phyloP scores from a whole-genome alignment of 768 basidiomycete species.

The Boletus tylopilopsis region DNA sequence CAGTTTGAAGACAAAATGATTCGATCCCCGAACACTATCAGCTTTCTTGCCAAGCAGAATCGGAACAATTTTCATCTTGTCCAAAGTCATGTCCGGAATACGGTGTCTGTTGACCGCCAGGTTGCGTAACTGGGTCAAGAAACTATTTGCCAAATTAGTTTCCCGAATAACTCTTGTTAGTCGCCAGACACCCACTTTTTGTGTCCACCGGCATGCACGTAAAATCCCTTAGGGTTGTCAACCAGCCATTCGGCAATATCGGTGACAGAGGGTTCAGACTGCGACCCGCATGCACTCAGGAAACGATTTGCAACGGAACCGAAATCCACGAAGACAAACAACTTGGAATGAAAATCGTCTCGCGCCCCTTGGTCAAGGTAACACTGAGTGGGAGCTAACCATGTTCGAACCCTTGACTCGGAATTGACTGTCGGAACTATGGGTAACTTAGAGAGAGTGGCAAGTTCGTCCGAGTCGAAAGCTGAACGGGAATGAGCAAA shows the following conservation, averaged over 20 bases:
- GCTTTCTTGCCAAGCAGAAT: slow-evolving; percentile 61
- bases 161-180: neutral
- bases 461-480: slow-evolving; percentile 50
- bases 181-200: slow-evolving; percentile 48
- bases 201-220: slow-evolving; percentile 58
- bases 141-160: slow-evolving; percentile 58
- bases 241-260: slow-evolving; percentile 69
- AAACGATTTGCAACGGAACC: slow-evolving; percentile 76
- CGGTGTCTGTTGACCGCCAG: slow-evolving; percentile 64
- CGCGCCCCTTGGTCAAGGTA: slow-evolving; percentile 53
- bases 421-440: slow-evolving; percentile 42
- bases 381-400: slow-evolving; percentile 58
- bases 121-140: slow-evolving; percentile 73
- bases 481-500: neutral
- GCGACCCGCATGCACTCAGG: slow-evolving; percentile 78
- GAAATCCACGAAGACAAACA: slow-evolving; percentile 87
- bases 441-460: slow-evolving; percentile 46
- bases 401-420: slow-evolving; percentile 18
- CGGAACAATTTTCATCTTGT: slow-evolving; percentile 61
- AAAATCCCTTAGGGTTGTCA: slow-evolving; percentile 62
- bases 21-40: slow-evolving; percentile 52
- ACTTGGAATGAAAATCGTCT: slow-evolving; percentile 64
- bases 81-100: slow-evolving; percentile 43
- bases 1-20: slow-evolving; percentile 58
- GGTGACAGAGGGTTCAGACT: slow-evolving; percentile 76